Evolutionary conservation across 2,329 filamentous ascomycete genomes (phyloP).

Genomic region (Cladosporium sp.): DNA sequence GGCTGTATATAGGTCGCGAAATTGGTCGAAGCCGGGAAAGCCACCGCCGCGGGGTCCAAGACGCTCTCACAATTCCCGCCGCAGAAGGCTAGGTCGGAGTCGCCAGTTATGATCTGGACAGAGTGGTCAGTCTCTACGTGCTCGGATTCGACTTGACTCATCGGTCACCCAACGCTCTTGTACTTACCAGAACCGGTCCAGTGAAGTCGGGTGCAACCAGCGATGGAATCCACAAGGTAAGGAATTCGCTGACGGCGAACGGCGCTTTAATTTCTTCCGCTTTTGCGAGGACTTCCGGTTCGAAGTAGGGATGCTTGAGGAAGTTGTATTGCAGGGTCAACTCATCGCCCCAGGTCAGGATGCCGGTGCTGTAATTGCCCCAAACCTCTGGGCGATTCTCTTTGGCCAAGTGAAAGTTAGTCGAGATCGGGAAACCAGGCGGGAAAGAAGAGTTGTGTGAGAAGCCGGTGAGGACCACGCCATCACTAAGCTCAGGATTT

Average conservation of each 20-base stretch:
- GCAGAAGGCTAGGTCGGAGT: conserved; percentile 36
- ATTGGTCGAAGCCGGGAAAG: conserved; percentile 36
- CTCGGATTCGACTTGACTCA: neutral
- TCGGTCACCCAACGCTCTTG: neutral
- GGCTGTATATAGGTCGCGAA: conserved; percentile 40
- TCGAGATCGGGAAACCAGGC: conserved; percentile 9
- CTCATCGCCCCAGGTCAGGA: conserved; percentile 26
- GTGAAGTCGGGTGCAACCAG: conserved; percentile 33
- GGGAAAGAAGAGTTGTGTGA: neutral
- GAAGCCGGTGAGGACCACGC: conserved; percentile 27
- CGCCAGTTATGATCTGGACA: conserved; percentile 36
- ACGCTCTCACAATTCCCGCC: conserved; percentile 42
- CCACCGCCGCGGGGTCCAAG: conserved; percentile 22
- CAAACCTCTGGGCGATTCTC: conserved; percentile 25
- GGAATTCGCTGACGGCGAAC: conserved; percentile 36
- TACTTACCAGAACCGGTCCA: conserved; percentile 33
- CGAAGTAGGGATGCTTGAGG: conserved; percentile 35
- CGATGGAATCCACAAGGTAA: conserved; percentile 24
- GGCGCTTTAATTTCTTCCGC: conserved; percentile 41
- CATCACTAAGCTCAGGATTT: conserved; percentile 25
- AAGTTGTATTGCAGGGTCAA: conserved; percentile 38
- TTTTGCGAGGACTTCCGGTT: conserved; percentile 36
- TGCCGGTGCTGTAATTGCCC: conserved; percentile 23
- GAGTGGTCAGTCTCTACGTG: neutral
- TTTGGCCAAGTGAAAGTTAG: conserved; percentile 25